Evolutionary conservation across 73 alveolate genomes (phyloP).

Genomic region (Tetrahymena thermophila): DNA sequence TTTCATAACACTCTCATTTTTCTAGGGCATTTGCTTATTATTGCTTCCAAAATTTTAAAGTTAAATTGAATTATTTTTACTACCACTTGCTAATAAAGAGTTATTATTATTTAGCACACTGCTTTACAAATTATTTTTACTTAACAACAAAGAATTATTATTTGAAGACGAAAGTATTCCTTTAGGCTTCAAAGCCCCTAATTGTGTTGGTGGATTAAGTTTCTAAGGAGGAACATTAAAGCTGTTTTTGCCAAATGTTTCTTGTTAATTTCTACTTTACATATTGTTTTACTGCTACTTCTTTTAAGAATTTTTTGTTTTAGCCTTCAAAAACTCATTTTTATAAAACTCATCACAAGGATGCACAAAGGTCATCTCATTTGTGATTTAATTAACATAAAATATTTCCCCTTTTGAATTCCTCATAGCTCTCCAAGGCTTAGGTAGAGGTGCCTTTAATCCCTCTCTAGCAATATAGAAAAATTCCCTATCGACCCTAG

Average conservation of each 20-base stretch:
- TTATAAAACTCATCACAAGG: slow-evolving; percentile 84
- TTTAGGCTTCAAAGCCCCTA: neutral
- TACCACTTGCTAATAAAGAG: neutral
- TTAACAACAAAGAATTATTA: neutral
- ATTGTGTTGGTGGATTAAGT: neutral
- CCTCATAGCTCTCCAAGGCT: slow-evolving; percentile 71
- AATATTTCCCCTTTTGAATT: slow-evolving; percentile 60
- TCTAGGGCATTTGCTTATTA: neutral
- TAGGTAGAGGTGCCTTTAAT: slow-evolving; percentile 82
- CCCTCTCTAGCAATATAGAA: slow-evolving; percentile 89
- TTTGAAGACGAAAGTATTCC: neutral
- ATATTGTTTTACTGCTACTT: neutral
- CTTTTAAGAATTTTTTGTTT: slow-evolving; percentile 36
- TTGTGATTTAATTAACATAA: slow-evolving; percentile 68
- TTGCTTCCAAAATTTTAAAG: neutral
- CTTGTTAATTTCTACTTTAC: neutral
- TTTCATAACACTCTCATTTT: neutral
- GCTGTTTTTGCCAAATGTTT: neutral
- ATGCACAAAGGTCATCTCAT: slow-evolving; percentile 65
- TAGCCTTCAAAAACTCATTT: slow-evolving; percentile 48
- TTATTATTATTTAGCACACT: neutral
- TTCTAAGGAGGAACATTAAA: neutral
- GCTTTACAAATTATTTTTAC: neutral
- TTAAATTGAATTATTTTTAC: neutral
- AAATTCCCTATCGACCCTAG: slow-evolving; percentile 69